A percentile compares a stretch with the other conserved stretches of the same genome.
These are phyloP conservation scores for Hyphopichia pseudoburtonii DNA, from an alignment of 1,139 yeast genomes.

Conservation along the genomic window DNA sequence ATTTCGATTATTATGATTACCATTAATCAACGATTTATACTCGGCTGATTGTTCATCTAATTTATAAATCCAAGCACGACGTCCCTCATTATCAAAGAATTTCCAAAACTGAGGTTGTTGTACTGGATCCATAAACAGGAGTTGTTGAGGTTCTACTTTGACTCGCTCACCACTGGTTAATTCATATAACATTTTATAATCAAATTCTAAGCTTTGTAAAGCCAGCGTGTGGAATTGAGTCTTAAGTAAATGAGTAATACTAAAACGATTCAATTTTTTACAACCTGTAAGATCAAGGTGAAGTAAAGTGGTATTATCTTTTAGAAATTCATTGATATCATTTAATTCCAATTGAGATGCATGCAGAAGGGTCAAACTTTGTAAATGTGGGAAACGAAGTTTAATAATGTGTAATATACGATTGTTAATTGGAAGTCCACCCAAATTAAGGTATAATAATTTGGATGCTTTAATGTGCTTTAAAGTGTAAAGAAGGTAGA, in stretches of 20 bases:
- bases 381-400: conserved; percentile 52
- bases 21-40: conserved; percentile 29
- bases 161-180: conserved; percentile 39
- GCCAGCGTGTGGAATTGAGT: conserved; percentile 23
- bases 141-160: conserved; percentile 30
- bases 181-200: conserved; percentile 40
- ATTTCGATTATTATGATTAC: conserved; percentile 8
- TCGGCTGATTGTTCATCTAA: conserved; percentile 38
- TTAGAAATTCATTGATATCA: conserved; percentile 50
- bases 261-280: conserved; percentile 29
- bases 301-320: conserved; percentile 23
- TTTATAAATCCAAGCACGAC: conserved; percentile 81
- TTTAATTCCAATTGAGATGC: conserved; percentile 47
- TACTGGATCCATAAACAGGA: conserved; percentile 24
- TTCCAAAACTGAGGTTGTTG: conserved; percentile 47
- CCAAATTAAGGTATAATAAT: conserved; percentile 62
- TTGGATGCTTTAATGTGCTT: conserved; percentile 53
- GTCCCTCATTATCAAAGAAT: conserved; percentile 60
- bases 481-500: conserved; percentile 57
- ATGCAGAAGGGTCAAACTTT: conserved; percentile 64
- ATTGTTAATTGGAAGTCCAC: conserved; percentile 68
- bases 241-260: conserved; percentile 27
- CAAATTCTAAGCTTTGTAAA: conserved; percentile 40
- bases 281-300: conserved; percentile 43
- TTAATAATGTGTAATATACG: conserved; percentile 57